Evolutionary conservation across 177 flowering plant species (phyloP).

Genomic region (Vitis hybrid): DNA sequence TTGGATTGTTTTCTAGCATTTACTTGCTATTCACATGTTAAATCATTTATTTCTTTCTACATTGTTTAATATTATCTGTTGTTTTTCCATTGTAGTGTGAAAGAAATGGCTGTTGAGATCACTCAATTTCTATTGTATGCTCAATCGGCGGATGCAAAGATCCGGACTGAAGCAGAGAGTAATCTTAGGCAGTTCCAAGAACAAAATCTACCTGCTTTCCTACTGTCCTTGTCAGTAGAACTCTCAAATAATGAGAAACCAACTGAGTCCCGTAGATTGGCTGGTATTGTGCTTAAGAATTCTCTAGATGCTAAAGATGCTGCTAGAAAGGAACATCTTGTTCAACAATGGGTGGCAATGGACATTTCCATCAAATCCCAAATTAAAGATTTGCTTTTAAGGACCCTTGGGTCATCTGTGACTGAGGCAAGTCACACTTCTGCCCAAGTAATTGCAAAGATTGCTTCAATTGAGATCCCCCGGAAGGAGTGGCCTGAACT

Average conservation of each 20-base stretch:
- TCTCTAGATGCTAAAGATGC: conserved; percentile 79
- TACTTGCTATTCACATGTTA: not conserved
- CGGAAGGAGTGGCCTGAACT: conserved; percentile 80
- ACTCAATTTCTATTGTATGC: conserved; percentile 73
- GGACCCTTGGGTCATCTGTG: conserved; percentile 61
- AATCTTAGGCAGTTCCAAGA: conserved; percentile 66
- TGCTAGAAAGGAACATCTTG: conserved; percentile 49
- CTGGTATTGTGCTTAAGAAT: conserved; percentile 83
- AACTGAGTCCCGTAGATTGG: conserved; percentile 63
- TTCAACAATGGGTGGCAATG: conserved; percentile 62
- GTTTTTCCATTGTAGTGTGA: not conserved
- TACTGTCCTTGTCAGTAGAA: conserved; percentile 67
- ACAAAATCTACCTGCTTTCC: conserved; percentile 62
- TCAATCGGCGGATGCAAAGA: conserved; percentile 64
- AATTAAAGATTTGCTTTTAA: conserved; percentile 58
- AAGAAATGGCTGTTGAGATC: conserved; percentile 68
- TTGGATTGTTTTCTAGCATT: not conserved
- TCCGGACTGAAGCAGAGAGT: conserved; percentile 67
- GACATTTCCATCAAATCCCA: conserved; percentile 53
- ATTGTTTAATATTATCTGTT: not conserved
- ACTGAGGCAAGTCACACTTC: conserved; percentile 75
- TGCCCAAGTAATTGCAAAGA: conserved; percentile 78
- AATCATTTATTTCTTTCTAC: not conserved
- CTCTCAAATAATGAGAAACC: conserved; percentile 77
- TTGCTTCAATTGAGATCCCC: conserved; percentile 77